These are phyloP conservation scores for Salix purpurea DNA, from an alignment of 345 rosid genomes.

Conservation along the genomic window DNA sequence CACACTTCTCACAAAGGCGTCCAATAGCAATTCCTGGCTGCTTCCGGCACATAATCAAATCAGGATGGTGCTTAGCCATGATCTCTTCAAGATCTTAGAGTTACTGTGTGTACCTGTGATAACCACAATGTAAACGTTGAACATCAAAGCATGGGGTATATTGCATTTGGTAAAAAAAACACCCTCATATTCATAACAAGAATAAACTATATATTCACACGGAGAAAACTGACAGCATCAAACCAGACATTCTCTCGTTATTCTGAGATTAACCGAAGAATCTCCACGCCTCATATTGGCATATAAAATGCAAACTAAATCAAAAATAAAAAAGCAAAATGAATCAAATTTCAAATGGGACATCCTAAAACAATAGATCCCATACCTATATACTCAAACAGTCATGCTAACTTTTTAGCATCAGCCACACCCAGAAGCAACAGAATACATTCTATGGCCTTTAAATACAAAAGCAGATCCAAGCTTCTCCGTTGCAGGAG, in stretches of 20 bases:
- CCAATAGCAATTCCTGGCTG: slow-evolving; percentile 78
- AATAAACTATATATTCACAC: background rate
- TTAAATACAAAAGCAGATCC: background rate
- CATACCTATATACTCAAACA: background rate
- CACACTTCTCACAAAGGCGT: slow-evolving; percentile 59
- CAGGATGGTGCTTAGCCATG: slow-evolving; percentile 80
- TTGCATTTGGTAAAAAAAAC: background rate
- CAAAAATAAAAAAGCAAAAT: background rate
- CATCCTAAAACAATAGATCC: background rate
- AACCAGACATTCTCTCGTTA: too few relatives aligned
- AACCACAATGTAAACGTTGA: background rate
- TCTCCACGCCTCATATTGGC: background rate
- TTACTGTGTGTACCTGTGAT: background rate
- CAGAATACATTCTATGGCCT: background rate
- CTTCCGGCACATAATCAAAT: slow-evolving; percentile 70
- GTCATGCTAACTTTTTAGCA: background rate
- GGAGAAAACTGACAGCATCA: background rate
- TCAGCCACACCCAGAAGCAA: background rate
- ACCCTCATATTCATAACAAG: background rate
- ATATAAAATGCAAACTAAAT: background rate
- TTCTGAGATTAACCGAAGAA: background rate
- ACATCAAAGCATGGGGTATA: background rate
- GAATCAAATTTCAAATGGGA: background rate
- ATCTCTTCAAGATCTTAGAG: background rate
- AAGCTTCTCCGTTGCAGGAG: background rate